Evolutionary conservation across 2,329 filamentous ascomycete species (phyloP).

Genomic region (Simplicillium aogashimaense): DNA sequence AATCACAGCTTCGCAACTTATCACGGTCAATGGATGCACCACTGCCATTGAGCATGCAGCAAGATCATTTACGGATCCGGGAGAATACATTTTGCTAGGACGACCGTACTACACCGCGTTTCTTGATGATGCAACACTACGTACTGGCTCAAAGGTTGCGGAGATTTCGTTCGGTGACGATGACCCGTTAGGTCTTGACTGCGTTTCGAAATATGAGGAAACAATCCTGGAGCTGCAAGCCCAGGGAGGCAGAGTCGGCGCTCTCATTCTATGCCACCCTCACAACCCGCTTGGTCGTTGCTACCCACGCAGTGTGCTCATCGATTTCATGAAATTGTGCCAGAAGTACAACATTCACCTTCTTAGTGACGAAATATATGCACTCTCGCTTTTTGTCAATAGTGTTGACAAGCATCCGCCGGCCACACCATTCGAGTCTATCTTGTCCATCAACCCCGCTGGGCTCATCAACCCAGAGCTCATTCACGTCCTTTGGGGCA

Average conservation of each 20-base stretch:
- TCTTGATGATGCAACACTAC: slow-evolving; percentile 29
- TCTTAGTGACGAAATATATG: slow-evolving; percentile 50
- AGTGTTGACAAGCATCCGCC: slow-evolving; percentile 14
- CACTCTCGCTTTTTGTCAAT: slow-evolving; percentile 39
- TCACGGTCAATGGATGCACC: slow-evolving; percentile 29
- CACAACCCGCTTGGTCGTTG: slow-evolving; percentile 42
- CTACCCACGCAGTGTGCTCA: slow-evolving; percentile 28
- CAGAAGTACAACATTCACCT: slow-evolving; percentile 39
- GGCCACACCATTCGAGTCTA: slow-evolving; percentile 30
- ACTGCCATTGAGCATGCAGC: slow-evolving; percentile 28
- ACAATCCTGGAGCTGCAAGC: slow-evolving; percentile 26
- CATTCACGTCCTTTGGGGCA: slow-evolving; percentile 40
- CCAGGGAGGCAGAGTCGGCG: slow-evolving; percentile 29
- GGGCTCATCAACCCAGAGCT: slow-evolving; percentile 35
- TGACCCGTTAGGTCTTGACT: slow-evolving; percentile 31
- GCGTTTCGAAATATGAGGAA: slow-evolving; percentile 33
- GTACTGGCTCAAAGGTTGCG: slow-evolving; percentile 30
- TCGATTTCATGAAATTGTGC: slow-evolving; percentile 37
- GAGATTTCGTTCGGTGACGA: slow-evolving; percentile 30
- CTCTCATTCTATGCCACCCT: slow-evolving; percentile 39
- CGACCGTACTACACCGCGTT: slow-evolving; percentile 39
- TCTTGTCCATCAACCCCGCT: slow-evolving; percentile 29
- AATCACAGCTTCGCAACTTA: slow-evolving; percentile 21
- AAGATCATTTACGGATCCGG: slow-evolving; percentile 28
- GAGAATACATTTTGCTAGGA: slow-evolving; percentile 29